Evolutionary conservation across 257 asterid species (phyloP).

Genomic region (Henckelia pumila): DNA sequence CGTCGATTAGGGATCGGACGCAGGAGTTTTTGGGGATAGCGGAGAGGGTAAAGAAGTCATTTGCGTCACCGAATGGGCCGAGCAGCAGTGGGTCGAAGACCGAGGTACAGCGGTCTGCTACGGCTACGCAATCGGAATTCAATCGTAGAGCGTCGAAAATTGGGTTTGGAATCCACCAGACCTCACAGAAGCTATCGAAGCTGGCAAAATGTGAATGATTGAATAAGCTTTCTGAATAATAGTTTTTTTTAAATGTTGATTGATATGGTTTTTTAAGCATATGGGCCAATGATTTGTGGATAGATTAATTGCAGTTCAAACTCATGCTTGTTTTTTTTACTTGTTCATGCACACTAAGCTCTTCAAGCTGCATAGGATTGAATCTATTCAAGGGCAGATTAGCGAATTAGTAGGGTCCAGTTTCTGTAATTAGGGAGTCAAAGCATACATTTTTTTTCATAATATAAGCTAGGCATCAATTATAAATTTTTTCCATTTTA

Average conservation of each 20-base stretch:
- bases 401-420: background rate
- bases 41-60: slow-evolving; percentile 58
- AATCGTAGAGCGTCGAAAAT: slow-evolving; percentile 80
- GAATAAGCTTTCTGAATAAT: background rate
- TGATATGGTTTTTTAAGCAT: background rate
- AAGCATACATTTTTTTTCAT: background rate
- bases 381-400: background rate
- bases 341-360: background rate
- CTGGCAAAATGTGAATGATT: slow-evolving; percentile 74
- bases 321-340: background rate
- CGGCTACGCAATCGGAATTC: slow-evolving; percentile 87
- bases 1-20: slow-evolving; percentile 90
- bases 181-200: slow-evolving; percentile 89
- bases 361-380: background rate
- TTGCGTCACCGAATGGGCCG: slow-evolving; percentile 55
- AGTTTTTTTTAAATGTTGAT: background rate
- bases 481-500: background rate
- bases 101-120: slow-evolving; percentile 49
- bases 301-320: background rate
- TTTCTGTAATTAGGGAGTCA: background rate
- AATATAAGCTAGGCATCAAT: background rate
- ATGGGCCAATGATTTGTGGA: background rate
- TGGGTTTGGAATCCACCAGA: slow-evolving; percentile 84
- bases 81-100: slow-evolving; percentile 56
- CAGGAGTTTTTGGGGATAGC: slow-evolving; percentile 68